phyloP scores from a whole-genome alignment of 345 rosid genomes.

The Populus euphratica region DNA sequence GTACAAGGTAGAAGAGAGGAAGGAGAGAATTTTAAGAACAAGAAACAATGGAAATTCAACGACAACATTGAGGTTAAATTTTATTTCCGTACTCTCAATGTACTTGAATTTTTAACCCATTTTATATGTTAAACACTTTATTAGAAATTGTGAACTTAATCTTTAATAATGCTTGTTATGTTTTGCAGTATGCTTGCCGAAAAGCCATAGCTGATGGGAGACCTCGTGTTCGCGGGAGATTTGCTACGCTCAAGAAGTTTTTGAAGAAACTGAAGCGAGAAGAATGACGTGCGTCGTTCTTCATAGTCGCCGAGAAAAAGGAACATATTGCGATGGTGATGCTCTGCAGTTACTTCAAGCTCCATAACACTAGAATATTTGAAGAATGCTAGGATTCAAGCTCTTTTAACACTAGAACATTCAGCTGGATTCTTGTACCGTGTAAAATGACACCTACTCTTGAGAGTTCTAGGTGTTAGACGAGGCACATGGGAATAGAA shows the following conservation, averaged over 20 bases:
- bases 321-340: constrained; percentile 27
- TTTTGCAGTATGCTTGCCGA: constrained; percentile 70
- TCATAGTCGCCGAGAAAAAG: constrained; percentile 28
- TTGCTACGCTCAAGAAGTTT: constrained; percentile 63
- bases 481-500: too few species aligned
- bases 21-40: constrained; percentile 82
- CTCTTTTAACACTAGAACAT: neutral
- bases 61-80: constrained; percentile 71
- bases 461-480: too few species aligned
- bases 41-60: constrained; percentile 80
- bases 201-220: constrained; percentile 85
- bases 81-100: neutral
- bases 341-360: constrained; percentile 31
- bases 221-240: constrained; percentile 79
- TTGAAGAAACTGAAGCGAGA: constrained; percentile 45
- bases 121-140: neutral
- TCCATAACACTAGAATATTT: neutral
- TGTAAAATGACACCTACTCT: too few species aligned
- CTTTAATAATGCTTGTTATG: neutral
- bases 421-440: neutral
- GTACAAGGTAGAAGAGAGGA: constrained; percentile 75
- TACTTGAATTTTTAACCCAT: neutral
- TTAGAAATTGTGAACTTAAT: neutral
- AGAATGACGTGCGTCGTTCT: constrained; percentile 24
- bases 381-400: too few species aligned